Evolutionary conservation across 108 stramenopile species (phyloP).

Genomic region (Nitzschia sp.): DNA sequence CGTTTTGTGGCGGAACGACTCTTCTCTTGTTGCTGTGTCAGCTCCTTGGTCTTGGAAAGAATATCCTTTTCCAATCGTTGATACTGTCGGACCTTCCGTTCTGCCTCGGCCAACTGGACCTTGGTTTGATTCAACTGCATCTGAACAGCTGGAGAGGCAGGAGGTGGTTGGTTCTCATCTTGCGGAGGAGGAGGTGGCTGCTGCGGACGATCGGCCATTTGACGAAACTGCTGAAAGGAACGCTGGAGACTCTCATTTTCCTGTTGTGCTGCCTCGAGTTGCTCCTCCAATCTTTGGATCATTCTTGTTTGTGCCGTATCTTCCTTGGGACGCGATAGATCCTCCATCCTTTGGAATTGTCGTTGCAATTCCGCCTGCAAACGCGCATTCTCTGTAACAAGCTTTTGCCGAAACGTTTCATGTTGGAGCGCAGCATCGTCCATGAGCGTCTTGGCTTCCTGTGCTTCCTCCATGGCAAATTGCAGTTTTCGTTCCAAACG

Average conservation of each 20-base stretch:
- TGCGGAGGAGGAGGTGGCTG: neutral
- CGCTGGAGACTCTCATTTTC: slow-evolving; percentile 22
- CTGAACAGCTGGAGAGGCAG: slow-evolving; percentile 42
- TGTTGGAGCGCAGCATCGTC: slow-evolving; percentile 36
- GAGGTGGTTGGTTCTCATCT: slow-evolving; percentile 15
- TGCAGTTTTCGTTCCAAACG: slow-evolving; percentile 67
- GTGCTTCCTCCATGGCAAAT: slow-evolving; percentile 64
- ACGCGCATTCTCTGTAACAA: neutral
- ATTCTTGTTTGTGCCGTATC: neutral
- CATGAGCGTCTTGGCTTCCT: slow-evolving; percentile 49
- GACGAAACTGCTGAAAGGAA: slow-evolving; percentile 3
- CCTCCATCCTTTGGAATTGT: neutral
- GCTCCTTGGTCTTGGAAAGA: slow-evolving; percentile 38
- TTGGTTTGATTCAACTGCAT: slow-evolving; percentile 51
- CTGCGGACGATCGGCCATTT: neutral
- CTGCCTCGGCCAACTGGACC: slow-evolving; percentile 67
- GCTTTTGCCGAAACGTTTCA: neutral
- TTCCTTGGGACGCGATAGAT: neutral
- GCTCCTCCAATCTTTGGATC: slow-evolving; percentile 30
- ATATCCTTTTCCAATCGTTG: slow-evolving; percentile 45
- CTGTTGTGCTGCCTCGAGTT: slow-evolving; percentile 13
- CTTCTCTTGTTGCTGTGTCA: slow-evolving; percentile 51
- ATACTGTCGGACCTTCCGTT: slow-evolving; percentile 72
- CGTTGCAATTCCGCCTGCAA: neutral
- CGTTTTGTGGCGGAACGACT: slow-evolving; percentile 37